phyloP scores from a whole-genome alignment of 2,329 filamentous ascomycete genomes.

The Penicillium polonicum region DNA sequence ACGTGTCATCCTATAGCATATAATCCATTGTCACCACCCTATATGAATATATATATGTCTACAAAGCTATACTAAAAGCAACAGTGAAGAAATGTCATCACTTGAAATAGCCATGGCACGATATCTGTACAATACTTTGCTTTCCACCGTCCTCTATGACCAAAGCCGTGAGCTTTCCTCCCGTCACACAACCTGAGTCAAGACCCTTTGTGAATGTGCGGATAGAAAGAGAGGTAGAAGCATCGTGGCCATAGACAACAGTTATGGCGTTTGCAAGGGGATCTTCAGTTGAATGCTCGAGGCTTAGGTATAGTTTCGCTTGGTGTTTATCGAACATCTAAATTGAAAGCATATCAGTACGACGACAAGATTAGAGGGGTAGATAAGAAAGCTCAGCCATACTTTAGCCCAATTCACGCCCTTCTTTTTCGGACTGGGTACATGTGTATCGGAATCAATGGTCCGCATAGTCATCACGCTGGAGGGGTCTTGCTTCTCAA shows the following conservation, averaged over 20 bases:
- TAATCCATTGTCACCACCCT: background rate
- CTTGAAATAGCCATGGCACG: slow-evolving; percentile 38
- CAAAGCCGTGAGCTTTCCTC: slow-evolving; percentile 72
- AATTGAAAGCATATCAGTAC: background rate
- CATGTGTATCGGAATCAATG: slow-evolving; percentile 62
- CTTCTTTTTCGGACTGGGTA: slow-evolving; percentile 52
- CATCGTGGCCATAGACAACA: slow-evolving; percentile 86
- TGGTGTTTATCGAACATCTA: slow-evolving; percentile 55
- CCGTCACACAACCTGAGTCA: slow-evolving; percentile 78
- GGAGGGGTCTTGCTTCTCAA: slow-evolving; percentile 71
- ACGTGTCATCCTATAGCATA: background rate
- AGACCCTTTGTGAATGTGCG: slow-evolving; percentile 75
- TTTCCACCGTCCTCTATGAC: slow-evolving; percentile 63
- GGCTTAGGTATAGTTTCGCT: slow-evolving; percentile 27
- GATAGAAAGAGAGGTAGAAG: slow-evolving; percentile 66
- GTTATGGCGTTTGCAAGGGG: slow-evolving; percentile 52
- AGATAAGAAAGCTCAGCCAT: slow-evolving; percentile 11
- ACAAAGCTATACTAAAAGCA: background rate
- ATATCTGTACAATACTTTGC: slow-evolving; percentile 43
- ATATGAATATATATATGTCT: background rate
- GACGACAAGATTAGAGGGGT: background rate
- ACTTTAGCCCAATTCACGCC: slow-evolving; percentile 68
- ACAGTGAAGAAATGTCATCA: slow-evolving; percentile 3
- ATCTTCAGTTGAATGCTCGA: slow-evolving; percentile 18
- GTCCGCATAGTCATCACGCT: slow-evolving; percentile 92